Conservation (phyloP, 2,329 filamentous ascomycete genomes). For the Dactylellina cionopaga region DNA sequence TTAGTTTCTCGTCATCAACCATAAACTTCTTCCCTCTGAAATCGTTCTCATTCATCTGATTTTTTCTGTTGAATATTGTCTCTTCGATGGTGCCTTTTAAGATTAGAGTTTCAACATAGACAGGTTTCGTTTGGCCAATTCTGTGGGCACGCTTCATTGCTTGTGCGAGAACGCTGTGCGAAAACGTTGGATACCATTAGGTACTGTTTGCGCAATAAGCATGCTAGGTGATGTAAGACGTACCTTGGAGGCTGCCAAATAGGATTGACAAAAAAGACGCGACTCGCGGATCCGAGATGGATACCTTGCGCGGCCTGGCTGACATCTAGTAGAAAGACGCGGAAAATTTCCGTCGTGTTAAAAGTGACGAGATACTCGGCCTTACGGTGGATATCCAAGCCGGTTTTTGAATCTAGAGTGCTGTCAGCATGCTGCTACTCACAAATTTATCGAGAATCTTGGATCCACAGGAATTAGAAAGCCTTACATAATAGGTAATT, state of each 20-base stretch:
- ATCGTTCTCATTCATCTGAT: slow-evolving; percentile 75
- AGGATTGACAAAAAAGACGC: slow-evolving; percentile 89
- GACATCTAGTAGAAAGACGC: slow-evolving; percentile 91
- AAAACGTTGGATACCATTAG: background rate
- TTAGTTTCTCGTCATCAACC: slow-evolving; percentile 70
- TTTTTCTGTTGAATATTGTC: slow-evolving; percentile 77
- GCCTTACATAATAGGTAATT: slow-evolving; percentile 70
- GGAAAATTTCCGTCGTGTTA: slow-evolving; percentile 73
- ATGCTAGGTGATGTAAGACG: background rate
- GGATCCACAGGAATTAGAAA: too few relatives aligned
- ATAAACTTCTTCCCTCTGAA: slow-evolving; percentile 68
- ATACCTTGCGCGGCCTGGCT: slow-evolving; percentile 86
- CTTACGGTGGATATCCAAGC: slow-evolving; percentile 64
- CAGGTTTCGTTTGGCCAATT: slow-evolving; percentile 81
- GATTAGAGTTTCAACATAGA: slow-evolving; percentile 86
- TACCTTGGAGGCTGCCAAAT: slow-evolving; percentile 75
- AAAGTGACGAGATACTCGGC: slow-evolving; percentile 82
- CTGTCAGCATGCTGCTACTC: background rate
- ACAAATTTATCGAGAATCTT: too few relatives aligned
- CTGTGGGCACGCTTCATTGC: slow-evolving; percentile 89
- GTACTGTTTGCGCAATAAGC: background rate
- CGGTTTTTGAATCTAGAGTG: slow-evolving; percentile 61
- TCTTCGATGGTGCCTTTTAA: slow-evolving; percentile 84
- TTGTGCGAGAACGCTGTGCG: slow-evolving; percentile 78
- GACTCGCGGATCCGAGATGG: slow-evolving; percentile 81